Conservation (phyloP, 169 alveolate genomes). For the Cryptosporidium felis region DNA sequence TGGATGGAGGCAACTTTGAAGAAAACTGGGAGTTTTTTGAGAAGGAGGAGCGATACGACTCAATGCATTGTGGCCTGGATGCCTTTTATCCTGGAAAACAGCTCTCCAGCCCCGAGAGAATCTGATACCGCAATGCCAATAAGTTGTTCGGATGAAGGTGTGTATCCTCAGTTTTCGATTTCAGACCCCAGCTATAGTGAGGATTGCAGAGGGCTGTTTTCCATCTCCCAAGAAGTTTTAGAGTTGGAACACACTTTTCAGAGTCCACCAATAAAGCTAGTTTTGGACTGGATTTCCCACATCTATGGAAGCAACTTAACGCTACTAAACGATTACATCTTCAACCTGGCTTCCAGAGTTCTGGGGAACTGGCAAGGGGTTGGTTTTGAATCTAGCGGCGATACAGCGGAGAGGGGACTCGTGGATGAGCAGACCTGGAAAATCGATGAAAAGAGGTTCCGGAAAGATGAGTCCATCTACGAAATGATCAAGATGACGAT, state of each 20-base stretch:
- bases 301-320: conserved; percentile 59
- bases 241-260: neutral
- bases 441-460: conserved; percentile 18
- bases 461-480: conserved; percentile 50
- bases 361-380: conserved; percentile 26
- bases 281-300: conserved; percentile 39
- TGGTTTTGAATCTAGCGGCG: neutral
- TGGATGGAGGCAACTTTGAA: conserved; percentile 29
- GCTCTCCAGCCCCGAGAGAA: conserved; percentile 2
- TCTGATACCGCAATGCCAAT: conserved; percentile 34
- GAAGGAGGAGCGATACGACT: conserved; percentile 51
- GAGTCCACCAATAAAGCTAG: conserved; percentile 42
- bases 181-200: conserved; percentile 30
- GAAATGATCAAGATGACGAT: conserved; percentile 52
- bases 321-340: conserved; percentile 32
- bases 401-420: neutral
- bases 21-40: neutral
- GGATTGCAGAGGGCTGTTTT: conserved; percentile 16
- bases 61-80: conserved; percentile 64
- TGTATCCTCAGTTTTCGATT: conserved; percentile 56
- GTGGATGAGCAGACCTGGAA: conserved; percentile 49
- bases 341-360: conserved; percentile 39
- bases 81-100: conserved; percentile 58
- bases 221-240: neutral
- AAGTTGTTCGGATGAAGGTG: conserved; percentile 66